Base-by-base conservation (phyloP, 192 early-diverging fungal genomes). In the Gaertneriomyces sp. region DNA sequence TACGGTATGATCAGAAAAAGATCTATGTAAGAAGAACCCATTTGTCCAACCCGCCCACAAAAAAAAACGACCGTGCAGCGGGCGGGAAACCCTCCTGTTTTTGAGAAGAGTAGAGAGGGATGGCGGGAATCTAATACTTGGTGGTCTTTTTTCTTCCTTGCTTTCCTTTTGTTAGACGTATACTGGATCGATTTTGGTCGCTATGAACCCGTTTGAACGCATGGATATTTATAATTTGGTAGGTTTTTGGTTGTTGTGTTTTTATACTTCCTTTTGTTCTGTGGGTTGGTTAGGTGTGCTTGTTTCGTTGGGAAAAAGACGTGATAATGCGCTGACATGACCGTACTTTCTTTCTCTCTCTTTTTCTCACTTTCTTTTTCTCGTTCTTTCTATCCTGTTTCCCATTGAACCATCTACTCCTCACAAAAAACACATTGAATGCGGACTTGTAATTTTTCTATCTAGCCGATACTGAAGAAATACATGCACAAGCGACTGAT, bases 11-110 rank as follows among this genome's bases (percentile, higher is more conserved):
- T 53, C 88, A 89, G 66, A 85, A 78, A 58, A 84, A 90, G 64
- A 96, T 98, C 60, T 98, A 97, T 77, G 93, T 92, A 86, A 79
- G 86, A 59, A 41, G n/a, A 17, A 53, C 12, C 1, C n/a, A n/a
- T n/a, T n/a, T n/a, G n/a, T n/a, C n/a, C n/a, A n/a, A n/a, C n/a
- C n/a, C n/a, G n/a, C n/a, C n/a, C n/a, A n/a, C n/a, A n/a, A n/a
- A n/a, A n/a, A n/a, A n/a, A n/a, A n/a, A n/a, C n/a, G n/a, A n/a
- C n/a, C n/a, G n/a, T n/a, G n/a, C n/a, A n/a, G n/a, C n/a, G n/a
- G n/a, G n/a, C n/a, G n/a, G n/a, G n/a, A n/a, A n/a, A n/a, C n/a
- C n/a, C n/a, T n/a, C n/a, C n/a, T n/a, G n/a, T n/a, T n/a, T n/a
- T n/a, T n/a, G n/a, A n/a, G n/a, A n/a, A n/a, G n/a, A n/a, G n/a